These are phyloP conservation scores for Irpex sp. DNA, from an alignment of 1,284 basidiomycete species.

Conservation along the genomic window DNA sequence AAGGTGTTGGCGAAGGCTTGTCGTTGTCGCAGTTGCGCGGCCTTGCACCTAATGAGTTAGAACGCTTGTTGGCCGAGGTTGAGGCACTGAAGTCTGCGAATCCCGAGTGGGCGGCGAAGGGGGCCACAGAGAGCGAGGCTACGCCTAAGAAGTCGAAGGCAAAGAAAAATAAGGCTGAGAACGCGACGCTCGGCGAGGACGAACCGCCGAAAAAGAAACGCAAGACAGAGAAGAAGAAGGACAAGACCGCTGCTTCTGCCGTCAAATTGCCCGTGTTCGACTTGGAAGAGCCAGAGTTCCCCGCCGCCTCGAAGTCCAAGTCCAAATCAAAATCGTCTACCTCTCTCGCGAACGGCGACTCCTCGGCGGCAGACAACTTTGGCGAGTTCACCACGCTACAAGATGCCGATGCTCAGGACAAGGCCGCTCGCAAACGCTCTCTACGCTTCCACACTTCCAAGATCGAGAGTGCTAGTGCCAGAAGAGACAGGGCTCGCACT, in stretches of 20 bases:
- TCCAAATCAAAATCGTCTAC: not conserved
- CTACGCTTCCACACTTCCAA: conserved; percentile 85
- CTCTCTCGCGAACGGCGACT: conserved; percentile 15
- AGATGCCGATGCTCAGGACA: conserved; percentile 74
- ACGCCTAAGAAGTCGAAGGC: conserved; percentile 3
- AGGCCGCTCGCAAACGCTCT: conserved; percentile 70
- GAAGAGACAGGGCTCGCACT: conserved; percentile 65
- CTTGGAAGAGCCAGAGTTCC: conserved; percentile 67
- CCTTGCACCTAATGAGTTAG: conserved; percentile 47
- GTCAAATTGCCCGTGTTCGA: conserved; percentile 48
- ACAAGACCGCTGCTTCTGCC: conserved; percentile 1
- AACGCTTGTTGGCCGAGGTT: conserved; percentile 47
- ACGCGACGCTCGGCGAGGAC: conserved; percentile 12
- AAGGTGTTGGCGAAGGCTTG: conserved; percentile 23
- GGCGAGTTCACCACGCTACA: conserved; percentile 73
- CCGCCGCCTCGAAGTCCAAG: conserved; percentile 20
- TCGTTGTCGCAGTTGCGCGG: conserved; percentile 13
- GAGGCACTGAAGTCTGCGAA: conserved; percentile 17
- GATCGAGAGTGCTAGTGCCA: conserved; percentile 69
- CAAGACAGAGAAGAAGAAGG: conserved; percentile 16
- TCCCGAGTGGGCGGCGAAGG: conserved; percentile 21
- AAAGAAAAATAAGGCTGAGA: conserved; percentile 9
- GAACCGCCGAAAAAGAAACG: conserved; percentile 28
- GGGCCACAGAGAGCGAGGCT: conserved; percentile 18
- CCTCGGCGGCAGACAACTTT: conserved; percentile 45